Conservation (phyloP, 1,139 yeast genomes). For the Debaryomycetaceae sp. region DNA sequence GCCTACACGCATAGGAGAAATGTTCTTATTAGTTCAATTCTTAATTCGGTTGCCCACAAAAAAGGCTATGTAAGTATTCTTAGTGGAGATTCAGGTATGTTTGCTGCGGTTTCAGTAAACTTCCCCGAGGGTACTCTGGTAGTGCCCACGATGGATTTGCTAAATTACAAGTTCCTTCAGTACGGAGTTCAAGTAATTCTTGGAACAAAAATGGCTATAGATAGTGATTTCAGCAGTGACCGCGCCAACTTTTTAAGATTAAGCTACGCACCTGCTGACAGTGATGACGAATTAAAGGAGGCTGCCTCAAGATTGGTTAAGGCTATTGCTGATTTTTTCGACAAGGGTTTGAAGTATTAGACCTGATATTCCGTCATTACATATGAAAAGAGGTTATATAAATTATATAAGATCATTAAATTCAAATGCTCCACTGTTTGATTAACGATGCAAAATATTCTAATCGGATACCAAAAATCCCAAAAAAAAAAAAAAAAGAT, state of each 20-base stretch:
- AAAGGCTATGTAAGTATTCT: conserved; percentile 41
- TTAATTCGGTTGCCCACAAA: conserved; percentile 24
- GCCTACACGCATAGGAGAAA: conserved; percentile 59
- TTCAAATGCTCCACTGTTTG: too few species aligned
- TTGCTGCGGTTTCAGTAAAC: conserved; percentile 55
- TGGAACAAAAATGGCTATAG: conserved; percentile 52
- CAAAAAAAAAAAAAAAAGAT: too few species aligned
- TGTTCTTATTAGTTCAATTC: conserved; percentile 31
- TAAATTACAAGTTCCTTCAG: conserved; percentile 31
- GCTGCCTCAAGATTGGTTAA: conserved; percentile 46
- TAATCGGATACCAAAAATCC: too few species aligned
- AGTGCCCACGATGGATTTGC: conserved; percentile 19
- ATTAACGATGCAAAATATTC: too few species aligned
- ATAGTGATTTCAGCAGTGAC: conserved; percentile 29
- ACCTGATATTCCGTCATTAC: too few species aligned
- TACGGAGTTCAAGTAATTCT: conserved; percentile 51
- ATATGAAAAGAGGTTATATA: too few species aligned
- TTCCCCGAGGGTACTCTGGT: conserved; percentile 34
- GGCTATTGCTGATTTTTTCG: conserved; percentile 48
- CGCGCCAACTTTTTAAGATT: conserved; percentile 49
- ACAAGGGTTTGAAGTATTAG: conserved; percentile 32
- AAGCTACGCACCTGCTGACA: conserved; percentile 51
- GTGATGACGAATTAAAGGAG: conserved; percentile 44
- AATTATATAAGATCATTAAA: too few species aligned
- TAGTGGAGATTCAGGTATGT: conserved; percentile 81